Percentiles rank a stretch among this genome's conserved stretches.
Evolutionary conservation across 495 filamentous ascomycete species (phyloP).

Genomic region (Lentithecium fluviatile): DNA sequence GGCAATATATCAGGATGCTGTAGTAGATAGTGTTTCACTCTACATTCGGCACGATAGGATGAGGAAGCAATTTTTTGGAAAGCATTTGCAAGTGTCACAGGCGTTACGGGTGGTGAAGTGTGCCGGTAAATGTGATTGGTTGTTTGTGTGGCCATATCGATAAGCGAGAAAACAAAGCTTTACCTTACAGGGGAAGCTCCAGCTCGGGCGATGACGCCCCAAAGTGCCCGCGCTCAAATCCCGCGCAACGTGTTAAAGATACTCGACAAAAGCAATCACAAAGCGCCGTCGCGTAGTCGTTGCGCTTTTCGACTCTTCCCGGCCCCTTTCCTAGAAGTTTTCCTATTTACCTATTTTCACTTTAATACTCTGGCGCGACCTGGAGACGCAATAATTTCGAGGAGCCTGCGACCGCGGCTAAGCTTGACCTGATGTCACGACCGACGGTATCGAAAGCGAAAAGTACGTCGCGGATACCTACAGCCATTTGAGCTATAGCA

Average conservation of each 20-base stretch:
- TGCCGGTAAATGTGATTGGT: no score
- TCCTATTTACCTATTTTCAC: not conserved
- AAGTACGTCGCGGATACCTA: not conserved
- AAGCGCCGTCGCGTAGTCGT: not conserved
- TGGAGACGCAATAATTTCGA: no score
- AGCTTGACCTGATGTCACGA: not conserved
- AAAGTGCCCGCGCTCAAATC: not conserved
- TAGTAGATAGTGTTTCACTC: conserved; percentile 2
- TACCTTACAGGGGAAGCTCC: not conserved
- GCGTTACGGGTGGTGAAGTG: no score
- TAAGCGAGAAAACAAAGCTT: not conserved
- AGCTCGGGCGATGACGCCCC: not conserved
- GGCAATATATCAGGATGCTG: not conserved
- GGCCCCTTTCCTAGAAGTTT: not conserved
- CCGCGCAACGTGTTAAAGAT: not conserved
- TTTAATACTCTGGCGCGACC: no score
- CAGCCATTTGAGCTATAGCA: conserved; percentile 6
- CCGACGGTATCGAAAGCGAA: conserved; percentile 12
- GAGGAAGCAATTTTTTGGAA: not conserved
- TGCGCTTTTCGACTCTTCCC: not conserved
- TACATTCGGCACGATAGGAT: not conserved
- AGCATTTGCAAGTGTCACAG: not conserved
- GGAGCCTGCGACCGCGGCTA: no score
- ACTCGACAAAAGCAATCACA: not conserved
- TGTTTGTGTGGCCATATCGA: no score